Base-by-base conservation (phyloP, 495 filamentous ascomycete genomes). In the Staphylotrichum longicolle region DNA sequence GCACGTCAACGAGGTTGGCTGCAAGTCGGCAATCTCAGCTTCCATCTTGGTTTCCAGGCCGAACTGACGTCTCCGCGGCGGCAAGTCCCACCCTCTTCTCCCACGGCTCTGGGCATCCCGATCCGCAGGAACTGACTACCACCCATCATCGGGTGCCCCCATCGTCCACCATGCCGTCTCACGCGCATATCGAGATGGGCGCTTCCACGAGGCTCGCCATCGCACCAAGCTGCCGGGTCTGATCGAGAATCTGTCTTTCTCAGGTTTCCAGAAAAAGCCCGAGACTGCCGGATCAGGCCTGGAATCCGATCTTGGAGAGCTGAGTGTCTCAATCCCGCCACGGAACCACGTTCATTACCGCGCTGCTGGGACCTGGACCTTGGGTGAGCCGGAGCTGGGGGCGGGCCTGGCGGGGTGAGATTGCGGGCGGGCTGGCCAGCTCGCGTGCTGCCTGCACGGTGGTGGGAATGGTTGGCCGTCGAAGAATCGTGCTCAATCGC, bases 401-500 rank as follows among this genome's bases (percentile, higher is more conserved):
- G 37, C 6, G 37, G 10, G 37, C 5, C 37, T 7, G 37, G 37
- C 37, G 5, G 37, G 37, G 37, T 10, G 9, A 44, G 30, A 12
- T 58, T 32, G 45, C 20, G 48, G 27, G 4, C 7, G 7, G 33
- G 32, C 10, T 12, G 58, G 58, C 40, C 40, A 4, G 6, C 41
- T 46, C 52, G 59, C 20, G 44, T 56, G 59, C 53, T 33, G 15
- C 14, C 44, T 35, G 59, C 44, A 33, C 35, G 34, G 41, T 50
- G 47, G 5, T 49, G 3, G 33, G 53, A 42, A 53, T 56, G 64
- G 51, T 60, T 60, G 60, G 56, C 8, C 53, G 56, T 57, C 57
- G 39, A 63, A 48, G 37, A 30, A 34, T 60, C 52, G 33, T 49
- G 48, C 44, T 60, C 57, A 50, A 65, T 68, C 45, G 63, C 66